Evolutionary conservation across 306 rosid genomes (phyloP), one percentile per base, ranked within the genome.

Genomic region (Sechiopsis laciniata): DNA sequence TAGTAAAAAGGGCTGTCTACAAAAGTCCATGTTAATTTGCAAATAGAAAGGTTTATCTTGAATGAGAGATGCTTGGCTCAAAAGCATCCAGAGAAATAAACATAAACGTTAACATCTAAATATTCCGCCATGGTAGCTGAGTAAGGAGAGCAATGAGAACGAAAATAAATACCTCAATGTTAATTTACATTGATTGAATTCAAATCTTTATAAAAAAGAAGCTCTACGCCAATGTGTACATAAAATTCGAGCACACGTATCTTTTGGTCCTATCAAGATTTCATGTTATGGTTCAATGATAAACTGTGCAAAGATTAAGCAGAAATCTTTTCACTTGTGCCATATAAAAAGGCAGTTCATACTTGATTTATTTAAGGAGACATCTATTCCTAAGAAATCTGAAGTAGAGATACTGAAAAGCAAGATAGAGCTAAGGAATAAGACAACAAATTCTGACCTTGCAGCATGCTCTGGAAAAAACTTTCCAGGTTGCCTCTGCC

Each of bases 401-500:
- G 3, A 8, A 2, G 26, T 56, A 35, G 69, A 62, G 21, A 62
- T 7, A 66, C 32, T 48, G 65, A 40, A 57, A 51, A 35, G 37
- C 56, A 12, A 55, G 21, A 69, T 51, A 50, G 55, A 7, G 46
- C 46, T 40, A 56, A 22, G 70, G 76, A 73, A 63, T 61, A n/a
- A 50, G 61, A 73, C 64, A 59, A 53, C 40, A 82, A 74, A 64
- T 71, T 68, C 88, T 35, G 82, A 93, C 98, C 98, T 90, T 82
- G 98, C 97, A 80, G 96, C 96, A 79, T 89, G 87, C 83, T 94
- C 98, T 10, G 90, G 80, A 70, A 94, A 94, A 81, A 75, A 84
- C 73, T 90, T 94, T 71, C 97, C 92, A 3, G 89, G 90, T 78
- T 90, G 98, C 79, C 85, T 81, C 84, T 94, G 98, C 77, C 98